phyloP scores from a whole-genome alignment of 1,139 yeast species.

The Pichia sp. region DNA sequence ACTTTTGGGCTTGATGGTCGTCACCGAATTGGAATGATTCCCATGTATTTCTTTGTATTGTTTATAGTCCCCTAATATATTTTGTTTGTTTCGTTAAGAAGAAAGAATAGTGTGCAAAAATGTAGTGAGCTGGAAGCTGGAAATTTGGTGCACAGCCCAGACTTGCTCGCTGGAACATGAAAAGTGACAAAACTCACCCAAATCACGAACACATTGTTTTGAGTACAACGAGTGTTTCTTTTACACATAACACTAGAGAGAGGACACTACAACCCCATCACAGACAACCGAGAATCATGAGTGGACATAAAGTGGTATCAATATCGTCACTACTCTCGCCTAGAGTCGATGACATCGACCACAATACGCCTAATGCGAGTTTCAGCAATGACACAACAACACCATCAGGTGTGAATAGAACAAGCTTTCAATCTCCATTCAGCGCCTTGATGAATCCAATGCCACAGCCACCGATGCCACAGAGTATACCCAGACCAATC shows the following conservation, averaged over 20 bases:
- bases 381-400: not conserved
- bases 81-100: no score
- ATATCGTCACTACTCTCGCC: conserved; percentile 6
- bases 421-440: not conserved
- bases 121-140: no score
- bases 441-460: not conserved
- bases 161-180: no score
- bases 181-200: no score
- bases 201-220: no score
- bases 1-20: conserved; percentile 44
- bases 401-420: not conserved
- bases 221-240: no score
- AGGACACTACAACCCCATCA: no score
- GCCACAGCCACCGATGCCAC: not conserved
- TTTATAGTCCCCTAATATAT: not conserved
- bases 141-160: no score
- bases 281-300: not conserved
- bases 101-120: no score
- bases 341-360: not conserved
- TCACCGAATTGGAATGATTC: conserved; percentile 18
- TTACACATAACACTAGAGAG: no score
- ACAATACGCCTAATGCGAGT: no score
- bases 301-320: conserved; percentile 1
- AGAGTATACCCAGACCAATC: not conserved
- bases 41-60: not conserved